Evolutionary conservation across 2,329 filamentous ascomycete species (phyloP), one percentile per base, ranked within the genome.

Genomic region (Lasiodiplodia sp.): DNA sequence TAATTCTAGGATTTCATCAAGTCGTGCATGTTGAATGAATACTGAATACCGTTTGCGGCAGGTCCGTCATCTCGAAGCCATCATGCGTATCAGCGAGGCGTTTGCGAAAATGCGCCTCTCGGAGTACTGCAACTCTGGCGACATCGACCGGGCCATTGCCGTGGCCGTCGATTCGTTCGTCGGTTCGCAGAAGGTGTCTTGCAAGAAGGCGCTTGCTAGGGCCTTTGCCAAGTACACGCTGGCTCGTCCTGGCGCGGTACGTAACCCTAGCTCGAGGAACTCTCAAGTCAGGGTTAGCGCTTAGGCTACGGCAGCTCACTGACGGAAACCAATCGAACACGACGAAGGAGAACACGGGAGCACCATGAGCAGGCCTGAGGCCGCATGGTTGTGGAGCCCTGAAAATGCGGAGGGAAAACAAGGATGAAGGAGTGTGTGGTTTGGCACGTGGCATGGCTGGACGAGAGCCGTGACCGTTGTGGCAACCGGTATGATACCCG

Each of bases 61-160:
- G 94, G 93, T 97, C 72, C 94, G 96, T 84, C 96, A 99, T 83
- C 85, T 99, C 40, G 96, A 99, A 81, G 95, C 95, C 75, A 97
- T 99, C 73, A 92, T 98, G 71, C 95, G 96, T 78, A 97, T 97
- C 76, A 91, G 90, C 68, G 96, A 99, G 80, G 84, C 94, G 0
- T 99, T 99, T 83, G 96, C 92, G 81, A 95, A 97, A 77, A 99
- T 99, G 96, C 91, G 96, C 16, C 85, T 99, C n/a, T 96, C 92
- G 0, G 96, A 99, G 73, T 98, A 97, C 84, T 97, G 95, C 81
- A 91, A 91, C 6, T 83, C 92, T 1, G 88, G 92, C 69, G 96
- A 99, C 77, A 97, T 99, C 74, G 96, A 99, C 81, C 93, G 96
- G 53, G 96, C 96, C 69, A 99, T 99, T 76, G 93, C 94, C 16